Percentiles rank a stretch among this genome's conserved stretches.
These are phyloP conservation scores for Coniferiporia weirii DNA, from an alignment of 1,284 basidiomycete genomes.

Conservation along the genomic window DNA sequence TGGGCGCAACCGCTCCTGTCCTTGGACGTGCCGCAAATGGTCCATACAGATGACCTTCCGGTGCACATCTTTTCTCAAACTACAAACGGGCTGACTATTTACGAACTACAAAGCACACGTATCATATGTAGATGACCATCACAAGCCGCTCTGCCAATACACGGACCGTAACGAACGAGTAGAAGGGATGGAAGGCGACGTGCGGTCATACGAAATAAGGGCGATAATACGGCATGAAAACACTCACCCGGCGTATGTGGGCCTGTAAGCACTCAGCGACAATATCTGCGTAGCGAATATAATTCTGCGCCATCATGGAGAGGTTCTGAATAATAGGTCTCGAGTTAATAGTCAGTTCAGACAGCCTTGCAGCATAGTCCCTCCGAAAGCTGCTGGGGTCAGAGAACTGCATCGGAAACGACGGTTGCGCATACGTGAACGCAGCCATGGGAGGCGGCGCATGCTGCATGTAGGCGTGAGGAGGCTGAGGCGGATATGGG, in stretches of 20 bases:
- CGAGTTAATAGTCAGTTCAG: slow-evolving; percentile 90
- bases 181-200: background rate
- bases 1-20: background rate
- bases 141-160: background rate
- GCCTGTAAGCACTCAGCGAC: slow-evolving; percentile 85
- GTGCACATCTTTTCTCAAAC: slow-evolving; percentile 37
- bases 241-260: slow-evolving; percentile 86
- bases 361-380: slow-evolving; percentile 74
- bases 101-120: slow-evolving; percentile 30
- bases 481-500: slow-evolving; percentile 7
- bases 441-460: slow-evolving; percentile 42
- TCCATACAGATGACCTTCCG: slow-evolving; percentile 22
- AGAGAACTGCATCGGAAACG: slow-evolving; percentile 43
- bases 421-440: slow-evolving; percentile 33
- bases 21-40: slow-evolving; percentile 30
- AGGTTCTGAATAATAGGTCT: slow-evolving; percentile 92
- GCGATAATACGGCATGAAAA: slow-evolving; percentile 11
- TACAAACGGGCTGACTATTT: slow-evolving; percentile 27
- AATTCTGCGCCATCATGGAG: slow-evolving; percentile 92
- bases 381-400: slow-evolving; percentile 77
- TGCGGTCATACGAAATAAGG: slow-evolving; percentile 12
- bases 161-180: background rate
- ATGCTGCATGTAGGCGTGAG: slow-evolving; percentile 35
- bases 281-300: slow-evolving; percentile 68
- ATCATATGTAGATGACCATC: slow-evolving; percentile 11